Evolutionary conservation across 768 basidiomycete species (phyloP).

Genomic region (Tulasnella sp.): DNA sequence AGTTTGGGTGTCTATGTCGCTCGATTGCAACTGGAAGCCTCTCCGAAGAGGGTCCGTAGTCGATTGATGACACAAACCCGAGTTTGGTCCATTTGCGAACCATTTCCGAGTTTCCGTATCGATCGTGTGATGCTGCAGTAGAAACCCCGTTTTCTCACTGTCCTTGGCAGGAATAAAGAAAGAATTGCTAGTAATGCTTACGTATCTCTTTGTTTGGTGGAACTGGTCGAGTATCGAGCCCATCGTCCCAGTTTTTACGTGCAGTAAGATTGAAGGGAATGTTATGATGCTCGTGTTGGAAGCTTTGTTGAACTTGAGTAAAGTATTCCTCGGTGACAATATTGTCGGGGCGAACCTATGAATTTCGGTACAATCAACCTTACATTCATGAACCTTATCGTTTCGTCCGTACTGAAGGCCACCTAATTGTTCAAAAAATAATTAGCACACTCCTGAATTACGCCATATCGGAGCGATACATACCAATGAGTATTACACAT

Average conservation of each 20-base stretch:
- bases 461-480: neutral
- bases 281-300: neutral
- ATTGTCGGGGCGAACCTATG: neutral
- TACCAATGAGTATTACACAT: slow-evolving; percentile 17
- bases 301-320: neutral
- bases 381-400: no score
- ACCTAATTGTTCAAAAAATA: neutral
- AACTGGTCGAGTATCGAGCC: no score
- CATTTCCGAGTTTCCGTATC: neutral
- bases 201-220: no score
- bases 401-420: neutral
- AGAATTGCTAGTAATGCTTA: no score
- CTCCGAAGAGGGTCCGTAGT: neutral
- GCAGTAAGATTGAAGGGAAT: neutral
- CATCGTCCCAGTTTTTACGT: neutral
- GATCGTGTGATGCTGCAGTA: no score
- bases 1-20: neutral
- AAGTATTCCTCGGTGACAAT: neutral
- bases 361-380: neutral
- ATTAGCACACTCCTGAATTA: neutral
- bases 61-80: neutral
- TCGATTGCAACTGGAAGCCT: neutral
- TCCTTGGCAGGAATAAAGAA: no score
- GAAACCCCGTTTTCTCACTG: no score
- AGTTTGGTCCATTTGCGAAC: neutral